These are phyloP conservation scores for Trypanosoma boissoni DNA, from an alignment of 208 protist genomes.

Conservation along the genomic window DNA sequence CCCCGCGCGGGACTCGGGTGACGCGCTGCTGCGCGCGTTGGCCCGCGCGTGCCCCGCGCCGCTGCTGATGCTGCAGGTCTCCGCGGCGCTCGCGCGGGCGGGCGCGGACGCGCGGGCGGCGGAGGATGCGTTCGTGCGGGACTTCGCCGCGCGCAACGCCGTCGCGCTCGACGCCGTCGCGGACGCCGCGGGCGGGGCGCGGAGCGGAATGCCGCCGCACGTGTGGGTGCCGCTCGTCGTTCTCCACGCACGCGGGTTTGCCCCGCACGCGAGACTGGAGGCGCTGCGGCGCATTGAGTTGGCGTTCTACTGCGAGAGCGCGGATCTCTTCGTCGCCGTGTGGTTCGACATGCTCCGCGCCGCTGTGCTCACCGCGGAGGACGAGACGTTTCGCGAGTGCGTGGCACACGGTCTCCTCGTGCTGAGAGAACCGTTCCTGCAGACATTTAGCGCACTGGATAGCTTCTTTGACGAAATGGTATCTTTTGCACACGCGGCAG, in stretches of 20 bases:
- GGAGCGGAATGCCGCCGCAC: conserved; percentile 7
- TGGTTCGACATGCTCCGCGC: conserved; percentile 28
- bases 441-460: conserved; percentile 63
- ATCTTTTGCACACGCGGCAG: conserved; percentile 47
- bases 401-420: conserved; percentile 33
- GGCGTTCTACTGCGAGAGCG: conserved; percentile 17
- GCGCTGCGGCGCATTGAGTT: conserved; percentile 18
- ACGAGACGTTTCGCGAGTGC: conserved; percentile 25
- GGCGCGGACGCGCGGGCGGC: conserved; percentile 12
- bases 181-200: not conserved
- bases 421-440: conserved; percentile 49
- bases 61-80: conserved; percentile 14
- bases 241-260: conserved; percentile 19
- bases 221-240: conserved; percentile 34
- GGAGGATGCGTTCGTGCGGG: conserved; percentile 2
- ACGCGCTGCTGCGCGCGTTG: conserved; percentile 25
- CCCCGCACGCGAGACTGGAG: conserved; percentile 2
- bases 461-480: conserved; percentile 45
- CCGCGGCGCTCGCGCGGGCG: conserved; percentile 15
- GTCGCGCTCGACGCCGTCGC: conserved; percentile 13
- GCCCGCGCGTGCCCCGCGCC: conserved; percentile 12
- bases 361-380: conserved; percentile 14
- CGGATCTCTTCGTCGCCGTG: conserved; percentile 36
- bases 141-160: conserved; percentile 11
- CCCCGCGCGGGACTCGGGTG: no score